Percentiles rank a stretch among this genome's conserved stretches.
These are phyloP conservation scores for Phytopythium helicoides DNA, from an alignment of 352 stramenopile genomes.

Conservation along the genomic window DNA sequence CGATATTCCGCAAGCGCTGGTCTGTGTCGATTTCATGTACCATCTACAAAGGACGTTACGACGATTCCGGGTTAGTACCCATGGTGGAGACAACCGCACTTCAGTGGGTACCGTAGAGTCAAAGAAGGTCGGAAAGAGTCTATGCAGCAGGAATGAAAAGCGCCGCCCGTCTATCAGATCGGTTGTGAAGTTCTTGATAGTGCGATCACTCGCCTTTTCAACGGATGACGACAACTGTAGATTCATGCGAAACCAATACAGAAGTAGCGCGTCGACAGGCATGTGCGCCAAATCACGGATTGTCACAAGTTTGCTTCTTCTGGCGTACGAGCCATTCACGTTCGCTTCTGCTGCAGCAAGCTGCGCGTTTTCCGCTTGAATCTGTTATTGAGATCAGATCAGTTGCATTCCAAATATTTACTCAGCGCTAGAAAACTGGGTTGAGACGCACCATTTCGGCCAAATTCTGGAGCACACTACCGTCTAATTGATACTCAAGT, in stretches of 20 bases:
- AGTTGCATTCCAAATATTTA: background rate
- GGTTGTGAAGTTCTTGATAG: conserved; percentile 77
- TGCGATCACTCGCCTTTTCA: conserved; percentile 63
- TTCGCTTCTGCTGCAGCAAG: conserved; percentile 38
- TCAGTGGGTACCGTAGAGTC: conserved; percentile 38
- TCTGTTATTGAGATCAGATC: conserved; percentile 11
- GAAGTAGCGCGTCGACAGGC: conserved; percentile 68
- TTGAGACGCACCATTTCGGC: conserved; percentile 45
- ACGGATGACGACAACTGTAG: conserved; percentile 57
- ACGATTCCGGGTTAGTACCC: too few relatives aligned
- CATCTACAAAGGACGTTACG: conserved; percentile 43
- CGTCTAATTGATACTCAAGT: conserved; percentile 73
- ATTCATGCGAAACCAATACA: conserved; percentile 79
- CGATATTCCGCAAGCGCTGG: conserved; percentile 65
- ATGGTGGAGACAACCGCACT: conserved; percentile 1
- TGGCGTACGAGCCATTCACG: background rate
- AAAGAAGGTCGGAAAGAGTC: conserved; percentile 71
- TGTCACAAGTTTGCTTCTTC: conserved; percentile 27
- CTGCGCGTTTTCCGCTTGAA: conserved; percentile 59
- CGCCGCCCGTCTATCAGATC: conserved; percentile 65
- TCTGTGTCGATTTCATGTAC: conserved; percentile 75
- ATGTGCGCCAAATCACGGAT: conserved; percentile 66
- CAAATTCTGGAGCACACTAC: conserved; percentile 52
- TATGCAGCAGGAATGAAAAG: conserved; percentile 71
- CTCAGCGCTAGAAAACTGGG: background rate